Conservation (phyloP, 805 yeast species). For the Komagataella pastoris region DNA sequence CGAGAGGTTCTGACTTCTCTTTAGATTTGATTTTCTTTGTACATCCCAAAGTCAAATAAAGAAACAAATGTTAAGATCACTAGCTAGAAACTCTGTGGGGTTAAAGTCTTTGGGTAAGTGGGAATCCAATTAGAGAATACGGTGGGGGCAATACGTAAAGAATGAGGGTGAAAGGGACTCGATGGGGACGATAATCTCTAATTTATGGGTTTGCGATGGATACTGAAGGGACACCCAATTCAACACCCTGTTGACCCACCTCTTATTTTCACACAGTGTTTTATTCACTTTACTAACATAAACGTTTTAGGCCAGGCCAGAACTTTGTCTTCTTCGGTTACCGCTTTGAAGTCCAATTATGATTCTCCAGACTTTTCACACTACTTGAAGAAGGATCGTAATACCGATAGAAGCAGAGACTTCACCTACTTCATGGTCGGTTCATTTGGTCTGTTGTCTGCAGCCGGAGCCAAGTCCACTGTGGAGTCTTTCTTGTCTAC, state of each 20-base stretch:
- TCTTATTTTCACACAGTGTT: not conserved
- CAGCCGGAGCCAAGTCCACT: slow-evolving; percentile 93
- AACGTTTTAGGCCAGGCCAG: slow-evolving; percentile 19
- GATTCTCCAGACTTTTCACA: slow-evolving; percentile 84
- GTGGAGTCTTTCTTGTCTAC: slow-evolving; percentile 86
- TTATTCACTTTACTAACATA: slow-evolving; percentile 1
- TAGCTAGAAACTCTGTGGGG: slow-evolving; percentile 24
- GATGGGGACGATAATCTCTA: not conserved
- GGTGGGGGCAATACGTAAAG: not conserved
- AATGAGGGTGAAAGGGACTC: not conserved
- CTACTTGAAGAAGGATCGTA: slow-evolving; percentile 57
- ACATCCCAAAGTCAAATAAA: not conserved
- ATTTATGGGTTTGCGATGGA: not conserved
- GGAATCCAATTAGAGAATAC: not conserved
- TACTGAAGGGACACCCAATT: not conserved
- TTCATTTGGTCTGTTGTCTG: slow-evolving; percentile 76
- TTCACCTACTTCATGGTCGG: slow-evolving; percentile 97
- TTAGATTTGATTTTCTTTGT: not conserved
- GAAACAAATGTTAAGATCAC: slow-evolving; percentile 26
- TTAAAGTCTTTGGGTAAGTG: slow-evolving; percentile 22
- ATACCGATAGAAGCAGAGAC: slow-evolving; percentile 64
- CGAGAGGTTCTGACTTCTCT: not conserved
- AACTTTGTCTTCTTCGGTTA: slow-evolving; percentile 35
- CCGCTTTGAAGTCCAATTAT: slow-evolving; percentile 57
- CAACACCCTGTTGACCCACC: not conserved